A percentile compares a stretch with the other conserved stretches of the same genome.
Conservation (phyloP, 768 basidiomycete genomes). For the Boletus pseudo-olivaceus region DNA sequence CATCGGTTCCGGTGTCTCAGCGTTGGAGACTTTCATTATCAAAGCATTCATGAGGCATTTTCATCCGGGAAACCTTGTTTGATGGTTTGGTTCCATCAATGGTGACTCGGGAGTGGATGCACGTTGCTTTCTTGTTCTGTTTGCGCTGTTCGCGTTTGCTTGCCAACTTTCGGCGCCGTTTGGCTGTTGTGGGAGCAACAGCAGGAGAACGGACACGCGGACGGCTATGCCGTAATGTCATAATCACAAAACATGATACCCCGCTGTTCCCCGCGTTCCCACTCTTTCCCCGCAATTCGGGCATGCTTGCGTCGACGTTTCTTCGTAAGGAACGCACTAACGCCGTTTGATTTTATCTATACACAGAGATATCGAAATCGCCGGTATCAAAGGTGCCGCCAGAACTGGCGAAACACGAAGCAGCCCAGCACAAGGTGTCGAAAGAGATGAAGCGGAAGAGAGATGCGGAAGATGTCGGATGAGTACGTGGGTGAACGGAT, state of each 20-base stretch:
- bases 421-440: conserved; percentile 87
- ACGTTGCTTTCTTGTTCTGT: too few relatives aligned
- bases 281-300: conserved; percentile 12
- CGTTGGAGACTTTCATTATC: too few relatives aligned
- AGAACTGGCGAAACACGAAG: conserved; percentile 88
- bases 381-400: conserved; percentile 86
- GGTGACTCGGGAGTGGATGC: neutral
- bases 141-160: neutral
- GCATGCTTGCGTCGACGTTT: neutral
- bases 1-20: conserved; percentile 8
- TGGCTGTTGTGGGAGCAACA: neutral
- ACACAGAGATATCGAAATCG: conserved; percentile 85
- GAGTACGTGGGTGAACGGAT: neutral
- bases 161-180: neutral
- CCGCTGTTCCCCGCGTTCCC: conserved; percentile 2
- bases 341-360: neutral
- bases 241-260: neutral
- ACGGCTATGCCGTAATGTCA: conserved; percentile 3
- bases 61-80: neutral
- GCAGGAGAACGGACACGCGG: too few relatives aligned
- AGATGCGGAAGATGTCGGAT: conserved; percentile 74
- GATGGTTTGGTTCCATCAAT: neutral
- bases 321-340: conserved; percentile 14
- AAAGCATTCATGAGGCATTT: neutral
- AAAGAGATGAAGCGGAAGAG: conserved; percentile 94